Evolutionary conservation across 306 rosid genomes (phyloP).

Genomic region (Cotoneaster glaucophyllus): DNA sequence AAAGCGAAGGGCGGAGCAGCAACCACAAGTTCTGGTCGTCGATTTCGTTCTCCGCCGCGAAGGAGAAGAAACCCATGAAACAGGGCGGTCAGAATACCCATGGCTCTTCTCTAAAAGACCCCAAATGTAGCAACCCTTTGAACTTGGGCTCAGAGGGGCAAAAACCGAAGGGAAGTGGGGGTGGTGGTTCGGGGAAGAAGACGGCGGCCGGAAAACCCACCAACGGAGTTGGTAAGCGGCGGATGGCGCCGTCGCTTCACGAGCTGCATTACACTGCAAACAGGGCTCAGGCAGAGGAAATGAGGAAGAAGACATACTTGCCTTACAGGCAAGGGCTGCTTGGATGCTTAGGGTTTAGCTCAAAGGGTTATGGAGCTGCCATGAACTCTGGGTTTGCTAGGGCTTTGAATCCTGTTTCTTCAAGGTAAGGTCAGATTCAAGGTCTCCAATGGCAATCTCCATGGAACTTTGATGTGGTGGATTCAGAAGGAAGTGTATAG

Average conservation of each 20-base stretch:
- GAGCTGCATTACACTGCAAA: slow-evolving; percentile 90
- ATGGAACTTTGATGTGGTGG: neutral
- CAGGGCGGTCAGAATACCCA: neutral
- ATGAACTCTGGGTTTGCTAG: slow-evolving; percentile 91
- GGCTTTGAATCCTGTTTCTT: slow-evolving; percentile 87
- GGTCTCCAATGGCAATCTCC: neutral
- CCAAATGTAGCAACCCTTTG: neutral
- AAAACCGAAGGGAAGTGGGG: slow-evolving; percentile 23
- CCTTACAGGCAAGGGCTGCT: slow-evolving; percentile 88
- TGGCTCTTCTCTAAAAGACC: slow-evolving; percentile 26
- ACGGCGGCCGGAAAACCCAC: slow-evolving; percentile 45
- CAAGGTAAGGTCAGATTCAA: slow-evolving; percentile 48
- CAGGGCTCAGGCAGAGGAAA: slow-evolving; percentile 85
- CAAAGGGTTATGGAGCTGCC: slow-evolving; percentile 95
- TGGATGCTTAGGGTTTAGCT: slow-evolving; percentile 93
- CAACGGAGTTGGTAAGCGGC: slow-evolving; percentile 75
- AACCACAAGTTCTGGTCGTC: slow-evolving; percentile 89
- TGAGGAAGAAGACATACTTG: slow-evolving; percentile 88
- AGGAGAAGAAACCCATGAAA: slow-evolving; percentile 53
- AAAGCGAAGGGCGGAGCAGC: slow-evolving; percentile 91
- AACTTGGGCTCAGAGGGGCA: slow-evolving; percentile 21
- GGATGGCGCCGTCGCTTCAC: slow-evolving; percentile 71
- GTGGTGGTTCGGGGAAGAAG: slow-evolving; percentile 34
- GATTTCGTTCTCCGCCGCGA: slow-evolving; percentile 56
- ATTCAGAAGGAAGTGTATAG: slow-evolving; percentile 33